Percentiles rank a stretch among this genome's conserved stretches.
Conservation (phyloP, 78 protist species). For the Dictyostelium discoideum region DNA sequence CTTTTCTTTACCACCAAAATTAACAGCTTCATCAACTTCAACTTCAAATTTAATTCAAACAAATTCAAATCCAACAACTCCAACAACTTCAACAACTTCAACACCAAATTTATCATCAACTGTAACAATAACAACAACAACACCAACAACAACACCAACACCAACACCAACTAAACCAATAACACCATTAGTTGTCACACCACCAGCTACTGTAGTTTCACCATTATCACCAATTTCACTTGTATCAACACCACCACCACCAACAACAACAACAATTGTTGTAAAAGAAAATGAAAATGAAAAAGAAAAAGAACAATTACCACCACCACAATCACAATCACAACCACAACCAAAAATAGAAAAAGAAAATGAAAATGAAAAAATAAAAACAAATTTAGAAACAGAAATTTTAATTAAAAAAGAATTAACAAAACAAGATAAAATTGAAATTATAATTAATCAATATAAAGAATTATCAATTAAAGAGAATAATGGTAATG, state of each 20-base stretch:
- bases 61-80: background rate
- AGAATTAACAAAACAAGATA: constrained; percentile 16
- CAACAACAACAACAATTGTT: background rate
- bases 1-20: background rate
- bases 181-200: background rate
- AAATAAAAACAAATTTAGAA: background rate
- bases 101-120: background rate
- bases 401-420: background rate
- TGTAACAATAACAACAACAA: background rate
- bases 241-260: background rate
- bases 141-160: background rate
- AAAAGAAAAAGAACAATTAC: background rate
- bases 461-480: background rate
- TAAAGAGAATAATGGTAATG: background rate
- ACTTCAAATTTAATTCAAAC: background rate
- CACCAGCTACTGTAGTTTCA: background rate
- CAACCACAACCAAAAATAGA: background rate
- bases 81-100: background rate
- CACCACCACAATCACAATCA: background rate
- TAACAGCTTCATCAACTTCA: background rate
- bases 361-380: too few relatives aligned
- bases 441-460: background rate
- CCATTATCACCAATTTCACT: background rate
- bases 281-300: too few relatives aligned
- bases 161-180: background rate